These are phyloP conservation scores for Dentipellis fragilis DNA, from an alignment of 768 basidiomycete genomes.

Conservation along the genomic window DNA sequence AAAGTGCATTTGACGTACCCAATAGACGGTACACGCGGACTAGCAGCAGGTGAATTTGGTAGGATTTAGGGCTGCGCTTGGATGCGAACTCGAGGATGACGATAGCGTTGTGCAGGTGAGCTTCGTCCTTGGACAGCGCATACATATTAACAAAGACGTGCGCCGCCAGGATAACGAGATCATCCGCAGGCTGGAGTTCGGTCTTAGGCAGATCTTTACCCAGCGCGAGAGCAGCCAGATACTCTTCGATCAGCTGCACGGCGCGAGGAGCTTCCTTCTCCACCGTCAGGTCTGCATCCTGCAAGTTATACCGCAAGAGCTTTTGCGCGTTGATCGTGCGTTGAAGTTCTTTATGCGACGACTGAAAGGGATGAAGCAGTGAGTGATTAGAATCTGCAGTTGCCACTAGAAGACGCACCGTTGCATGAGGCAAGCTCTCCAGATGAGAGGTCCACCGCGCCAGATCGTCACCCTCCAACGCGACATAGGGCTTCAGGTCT, in stretches of 20 bases:
- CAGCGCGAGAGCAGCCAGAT: slow-evolving; percentile 56
- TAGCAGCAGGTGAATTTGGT: slow-evolving; percentile 65
- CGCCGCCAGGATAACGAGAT: slow-evolving; percentile 66
- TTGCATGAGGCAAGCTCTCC: slow-evolving; percentile 33
- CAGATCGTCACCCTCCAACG: slow-evolving; percentile 36
- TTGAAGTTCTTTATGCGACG: slow-evolving; percentile 43
- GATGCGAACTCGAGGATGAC: slow-evolving; percentile 64
- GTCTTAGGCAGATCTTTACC: slow-evolving; percentile 58
- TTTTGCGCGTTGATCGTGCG: slow-evolving; percentile 69
- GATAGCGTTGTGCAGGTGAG: slow-evolving; percentile 53
- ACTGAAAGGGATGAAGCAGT: slow-evolving; percentile 25
- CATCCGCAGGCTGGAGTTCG: slow-evolving; percentile 84
- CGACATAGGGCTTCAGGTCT: slow-evolving; percentile 64
- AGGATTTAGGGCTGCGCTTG: slow-evolving; percentile 67
- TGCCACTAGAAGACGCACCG: slow-evolving; percentile 24
- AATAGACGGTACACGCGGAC: slow-evolving; percentile 77
- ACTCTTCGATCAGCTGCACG: slow-evolving; percentile 43
- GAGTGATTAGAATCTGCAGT: background rate
- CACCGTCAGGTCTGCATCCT: slow-evolving; percentile 36
- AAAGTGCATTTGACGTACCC: slow-evolving; percentile 30
- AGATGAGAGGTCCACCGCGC: slow-evolving; percentile 47
- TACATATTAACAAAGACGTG: slow-evolving; percentile 59
- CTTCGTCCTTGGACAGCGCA: slow-evolving; percentile 42
- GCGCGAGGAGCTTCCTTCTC: slow-evolving; percentile 48
- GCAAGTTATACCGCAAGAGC: slow-evolving; percentile 53